These are phyloP conservation scores for Clausena lansium DNA, from an alignment of 345 rosid genomes.

Conservation along the genomic window DNA sequence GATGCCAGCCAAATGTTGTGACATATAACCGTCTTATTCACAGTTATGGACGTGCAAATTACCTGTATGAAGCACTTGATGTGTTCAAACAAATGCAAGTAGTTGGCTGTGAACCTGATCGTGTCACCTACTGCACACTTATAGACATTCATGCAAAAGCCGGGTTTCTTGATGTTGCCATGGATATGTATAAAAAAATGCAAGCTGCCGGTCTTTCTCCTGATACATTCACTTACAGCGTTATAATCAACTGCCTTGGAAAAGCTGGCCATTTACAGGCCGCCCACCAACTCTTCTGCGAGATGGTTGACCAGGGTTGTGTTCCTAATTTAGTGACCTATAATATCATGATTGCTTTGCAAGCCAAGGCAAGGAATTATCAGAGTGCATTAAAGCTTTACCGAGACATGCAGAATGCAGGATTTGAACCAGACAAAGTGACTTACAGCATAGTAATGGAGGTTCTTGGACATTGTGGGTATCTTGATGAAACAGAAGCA, in stretches of 20 bases:
- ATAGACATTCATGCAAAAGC: conserved; percentile 96
- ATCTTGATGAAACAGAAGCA: conserved; percentile 84
- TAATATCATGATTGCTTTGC: conserved; percentile 86
- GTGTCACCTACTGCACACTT: conserved; percentile 85
- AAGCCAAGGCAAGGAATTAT: conserved; percentile 89
- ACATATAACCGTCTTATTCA: conserved; percentile 91
- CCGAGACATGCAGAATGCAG: conserved; percentile 75
- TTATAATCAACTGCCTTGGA: conserved; percentile 95
- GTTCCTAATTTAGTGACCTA: conserved; percentile 80
- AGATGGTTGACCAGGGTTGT: conserved; percentile 90
- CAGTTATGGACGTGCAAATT: conserved; percentile 93
- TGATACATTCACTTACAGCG: conserved; percentile 88
- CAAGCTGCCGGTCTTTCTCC: conserved; percentile 82
- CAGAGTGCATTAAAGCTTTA: conserved; percentile 71
- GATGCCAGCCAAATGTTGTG: conserved; percentile 83
- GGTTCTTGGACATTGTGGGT: conserved; percentile 91
- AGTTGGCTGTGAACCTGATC: conserved; percentile 80
- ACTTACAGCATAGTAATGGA: conserved; percentile 93
- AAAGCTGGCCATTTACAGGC: conserved; percentile 84
- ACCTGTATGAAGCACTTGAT: conserved; percentile 64
- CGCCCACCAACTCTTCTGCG: conserved; percentile 72
- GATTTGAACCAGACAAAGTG: conserved; percentile 89
- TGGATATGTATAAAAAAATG: conserved; percentile 82
- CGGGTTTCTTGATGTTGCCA: conserved; percentile 86
- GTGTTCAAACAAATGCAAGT: conserved; percentile 80